Evolutionary conservation across 2,329 filamentous ascomycete species (phyloP), one percentile per base, ranked within the genome.

Genomic region (Pseudogymnoascus sp.): DNA sequence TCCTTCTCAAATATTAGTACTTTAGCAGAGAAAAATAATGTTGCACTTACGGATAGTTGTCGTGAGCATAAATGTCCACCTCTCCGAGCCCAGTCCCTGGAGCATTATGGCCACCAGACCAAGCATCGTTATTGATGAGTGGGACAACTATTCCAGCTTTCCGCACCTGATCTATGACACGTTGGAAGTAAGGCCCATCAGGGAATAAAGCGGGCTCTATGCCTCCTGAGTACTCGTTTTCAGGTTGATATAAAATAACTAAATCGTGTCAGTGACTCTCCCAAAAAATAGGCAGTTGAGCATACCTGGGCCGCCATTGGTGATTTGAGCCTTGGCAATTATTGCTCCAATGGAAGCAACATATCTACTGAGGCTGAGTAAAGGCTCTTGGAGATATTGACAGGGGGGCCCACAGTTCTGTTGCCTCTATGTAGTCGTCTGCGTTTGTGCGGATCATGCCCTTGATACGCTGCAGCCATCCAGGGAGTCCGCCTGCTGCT

Each of bases 321-420:
- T 92, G 69, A 93, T 92, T 68, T 93, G 89, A 0, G 83, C 85
- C 60, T 85, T 82, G 7, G 89, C 87, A 66, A 93, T 86, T 10
- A 86, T 84, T 19, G 78, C 78, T 21, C 81, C 82, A 43, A 91
- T 79, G 6, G 83, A 78, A 6, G 78, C 73, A 66, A 85, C 80
- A 66, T 91, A 90, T 65, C 81, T 83, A 55, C 5, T 4, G 29
- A 55, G 6, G 26, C 10, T 55, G 26, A 55, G 49, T 19, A 55
- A 61, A 23, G 7, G 60, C 43, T 31, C 29, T 7, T 6, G 3
- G 26, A 2, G 5, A 19, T 33, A 12, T 55, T 33, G 6, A 31
- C 10, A 55, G 4, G 26, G 12, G 7, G 29, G 8, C 35, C 84
- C 82, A 55, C 49, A 33, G 5, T 61, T 87, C 79, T 0, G 87